Evolutionary conservation across 2,329 filamentous ascomycete species (phyloP), one percentile per base, ranked within the genome.

Genomic region (Aspergillus aculeatus): DNA sequence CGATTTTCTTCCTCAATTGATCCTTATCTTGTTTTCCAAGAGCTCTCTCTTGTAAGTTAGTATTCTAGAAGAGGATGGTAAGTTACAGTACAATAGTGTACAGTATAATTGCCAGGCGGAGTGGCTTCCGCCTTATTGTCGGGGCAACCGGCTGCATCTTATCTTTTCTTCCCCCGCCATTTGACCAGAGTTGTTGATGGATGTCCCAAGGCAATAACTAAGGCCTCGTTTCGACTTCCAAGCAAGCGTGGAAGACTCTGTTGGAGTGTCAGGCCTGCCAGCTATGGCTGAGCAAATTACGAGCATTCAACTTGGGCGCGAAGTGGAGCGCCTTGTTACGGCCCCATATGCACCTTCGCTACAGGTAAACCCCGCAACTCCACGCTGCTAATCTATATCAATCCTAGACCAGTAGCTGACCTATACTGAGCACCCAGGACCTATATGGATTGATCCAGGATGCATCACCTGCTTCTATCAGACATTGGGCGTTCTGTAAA

Each of bases 331-430:
- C 48, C 70, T 83, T 47, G 72, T 83, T 47, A 75, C 77, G 6
- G 78, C 80, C 35, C 77, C 78, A 23, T 84, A 83, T 64, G 77
- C 79, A n/a, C 77, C 81, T 16, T 80, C 78, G 29, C 71, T 84
- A 48, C 78, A 80, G 68, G 82, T 83, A 71, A 67, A 74, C 63
- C 47, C 29, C 56, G 44, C 51, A n/a, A 48, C 52, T 26, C 47
- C 29, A 61, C 54, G 53, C 26, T 47, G 31, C 26, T 11, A 19
- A 38, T 35, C 31, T 23, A 47, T 47, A 31, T 29, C 49, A 23
- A 55, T 23, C 24, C 44, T 16, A 14, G 51, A 64, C 35, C 55
- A 41, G 41, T 7, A 16, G 16, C 54, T 64, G 49, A 64, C 60
- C 26, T 58, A 49, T 47, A 23, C 54, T 31, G 14, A 38, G 14